phyloP scores from a whole-genome alignment of 805 yeast species.

The Metschnikowia noctiluminum region DNA sequence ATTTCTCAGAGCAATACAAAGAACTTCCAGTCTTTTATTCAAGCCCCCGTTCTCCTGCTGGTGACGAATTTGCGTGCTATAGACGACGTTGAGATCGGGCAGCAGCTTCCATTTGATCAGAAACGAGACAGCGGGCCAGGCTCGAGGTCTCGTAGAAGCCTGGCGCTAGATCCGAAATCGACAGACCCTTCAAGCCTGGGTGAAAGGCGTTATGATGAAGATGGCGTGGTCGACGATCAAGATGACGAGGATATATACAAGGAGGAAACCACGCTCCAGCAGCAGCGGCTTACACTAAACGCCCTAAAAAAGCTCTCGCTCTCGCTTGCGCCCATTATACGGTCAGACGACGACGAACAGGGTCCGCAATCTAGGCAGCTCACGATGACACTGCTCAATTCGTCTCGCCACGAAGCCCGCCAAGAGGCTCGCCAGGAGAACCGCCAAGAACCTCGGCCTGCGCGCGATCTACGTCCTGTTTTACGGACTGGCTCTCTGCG shows the following conservation, averaged over 20 bases:
- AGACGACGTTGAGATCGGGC: slow-evolving; percentile 40
- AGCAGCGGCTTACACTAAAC: slow-evolving; percentile 40
- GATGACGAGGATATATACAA: slow-evolving; percentile 29
- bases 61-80: slow-evolving; percentile 29
- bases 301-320: slow-evolving; percentile 42
- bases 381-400: slow-evolving; percentile 12
- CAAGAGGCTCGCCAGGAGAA: background rate
- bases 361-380: slow-evolving; percentile 13
- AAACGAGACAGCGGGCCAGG: background rate
- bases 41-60: slow-evolving; percentile 43
- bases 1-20: slow-evolving; percentile 17
- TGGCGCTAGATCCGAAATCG: slow-evolving; percentile 1
- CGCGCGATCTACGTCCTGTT: slow-evolving; percentile 3
- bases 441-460: background rate
- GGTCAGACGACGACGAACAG: slow-evolving; percentile 23
- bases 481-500: slow-evolving; percentile 2
- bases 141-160: background rate
- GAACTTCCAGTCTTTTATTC: slow-evolving; percentile 44
- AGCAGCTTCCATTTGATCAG: slow-evolving; percentile 38
- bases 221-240: background rate
- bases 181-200: background rate
- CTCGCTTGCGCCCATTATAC: slow-evolving; percentile 37
- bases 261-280: slow-evolving; percentile 37
- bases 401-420: slow-evolving; percentile 2
- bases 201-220: background rate